Evolutionary conservation across 2,329 filamentous ascomycete genomes (phyloP).

Genomic region (Cryphonectria parasitica): DNA sequence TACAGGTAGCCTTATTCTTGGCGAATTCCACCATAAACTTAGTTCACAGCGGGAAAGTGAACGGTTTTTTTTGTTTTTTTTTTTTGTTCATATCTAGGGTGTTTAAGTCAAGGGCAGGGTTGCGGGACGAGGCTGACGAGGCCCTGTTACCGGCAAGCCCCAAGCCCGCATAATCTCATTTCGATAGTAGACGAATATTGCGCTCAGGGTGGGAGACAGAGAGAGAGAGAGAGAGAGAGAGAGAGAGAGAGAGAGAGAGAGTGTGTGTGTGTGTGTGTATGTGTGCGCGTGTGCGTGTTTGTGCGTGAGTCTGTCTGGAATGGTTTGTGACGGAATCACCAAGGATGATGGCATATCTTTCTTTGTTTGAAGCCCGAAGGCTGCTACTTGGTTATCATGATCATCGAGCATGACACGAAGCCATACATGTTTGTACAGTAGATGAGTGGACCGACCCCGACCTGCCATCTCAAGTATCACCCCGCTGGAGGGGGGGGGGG

Average conservation of each 20-base stretch:
- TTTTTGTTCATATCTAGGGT: neutral
- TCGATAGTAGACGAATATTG: neutral
- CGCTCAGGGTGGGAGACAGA: neutral
- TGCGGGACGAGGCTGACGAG: neutral
- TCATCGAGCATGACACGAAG: neutral
- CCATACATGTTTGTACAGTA: neutral
- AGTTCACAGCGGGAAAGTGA: neutral
- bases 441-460: neutral
- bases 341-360: neutral
- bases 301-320: neutral
- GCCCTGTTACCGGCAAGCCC: neutral
- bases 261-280: too few species aligned
- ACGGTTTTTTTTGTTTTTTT: neutral
- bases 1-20: neutral
- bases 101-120: neutral
- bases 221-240: neutral
- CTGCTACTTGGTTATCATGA: too few species aligned
- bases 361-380: neutral
- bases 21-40: neutral
- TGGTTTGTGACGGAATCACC: neutral
- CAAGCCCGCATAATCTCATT: neutral
- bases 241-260: neutral
- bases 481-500: neutral
- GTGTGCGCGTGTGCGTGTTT: too few species aligned
- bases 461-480: slow-evolving; percentile 12